These are phyloP conservation scores for Ascochyta viciae-villosae DNA, from an alignment of 2,329 filamentous ascomycete genomes.

Conservation along the genomic window DNA sequence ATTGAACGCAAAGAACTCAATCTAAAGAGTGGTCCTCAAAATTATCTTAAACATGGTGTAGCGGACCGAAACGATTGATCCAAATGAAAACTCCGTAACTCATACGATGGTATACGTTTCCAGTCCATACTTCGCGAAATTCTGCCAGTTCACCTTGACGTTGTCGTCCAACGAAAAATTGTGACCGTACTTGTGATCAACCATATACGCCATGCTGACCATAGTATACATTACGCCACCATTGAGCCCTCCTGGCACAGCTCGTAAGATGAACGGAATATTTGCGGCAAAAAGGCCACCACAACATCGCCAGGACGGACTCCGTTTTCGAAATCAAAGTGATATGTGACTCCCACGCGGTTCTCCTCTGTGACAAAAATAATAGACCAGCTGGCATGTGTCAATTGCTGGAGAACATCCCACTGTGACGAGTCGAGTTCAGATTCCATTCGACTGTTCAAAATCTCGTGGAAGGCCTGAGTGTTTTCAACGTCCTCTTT, in stretches of 20 bases:
- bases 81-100: not conserved
- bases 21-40: not conserved
- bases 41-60: not conserved
- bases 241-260: not conserved
- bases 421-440: too few relatives aligned
- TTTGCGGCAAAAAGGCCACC: not conserved
- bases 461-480: too few relatives aligned
- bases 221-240: conserved; percentile 1
- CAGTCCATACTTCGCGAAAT: not conserved
- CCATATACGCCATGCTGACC: conserved; percentile 19
- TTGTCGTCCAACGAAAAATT: conserved; percentile 2
- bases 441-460: too few relatives aligned
- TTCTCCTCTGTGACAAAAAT: too few relatives aligned
- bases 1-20: too few relatives aligned
- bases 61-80: too few relatives aligned
- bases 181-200: conserved; percentile 15
- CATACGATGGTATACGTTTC: not conserved
- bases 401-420: too few relatives aligned
- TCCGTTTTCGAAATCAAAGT: too few relatives aligned
- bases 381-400: too few relatives aligned
- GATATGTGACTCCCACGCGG: too few relatives aligned
- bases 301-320: too few relatives aligned
- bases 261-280: conserved; percentile 22
- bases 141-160: not conserved
- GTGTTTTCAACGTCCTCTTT: too few relatives aligned